Conservation (phyloP, 2,329 filamentous ascomycete species). For the Fusarium algeriense region DNA sequence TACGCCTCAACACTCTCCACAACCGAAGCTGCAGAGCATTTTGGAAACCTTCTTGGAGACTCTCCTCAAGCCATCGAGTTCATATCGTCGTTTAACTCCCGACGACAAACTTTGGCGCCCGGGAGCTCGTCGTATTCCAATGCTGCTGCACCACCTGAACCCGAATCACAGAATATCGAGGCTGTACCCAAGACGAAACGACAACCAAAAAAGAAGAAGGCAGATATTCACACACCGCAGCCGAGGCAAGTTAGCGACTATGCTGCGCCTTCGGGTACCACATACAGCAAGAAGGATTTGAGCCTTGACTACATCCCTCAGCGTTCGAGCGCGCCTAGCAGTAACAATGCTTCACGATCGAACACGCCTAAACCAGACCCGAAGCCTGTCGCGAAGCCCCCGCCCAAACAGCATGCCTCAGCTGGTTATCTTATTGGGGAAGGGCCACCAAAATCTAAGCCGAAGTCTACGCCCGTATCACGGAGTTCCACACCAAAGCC, state of each 20-base stretch:
- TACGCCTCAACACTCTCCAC: constrained; percentile 84
- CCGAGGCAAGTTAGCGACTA: constrained; percentile 71
- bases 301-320: constrained; percentile 79
- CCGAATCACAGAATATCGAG: constrained; percentile 49
- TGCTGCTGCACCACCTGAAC: constrained; percentile 35
- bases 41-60: constrained; percentile 89
- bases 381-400: constrained; percentile 55
- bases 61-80: constrained; percentile 82
- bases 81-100: constrained; percentile 83
- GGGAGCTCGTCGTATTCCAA: constrained; percentile 39
- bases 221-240: constrained; percentile 72
- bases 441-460: constrained; percentile 67
- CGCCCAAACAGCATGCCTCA: constrained; percentile 68
- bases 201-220: constrained; percentile 68
- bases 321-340: constrained; percentile 56
- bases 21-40: constrained; percentile 82
- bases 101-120: constrained; percentile 58
- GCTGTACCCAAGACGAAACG: constrained; percentile 63
- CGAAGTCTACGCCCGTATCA: constrained; percentile 65
- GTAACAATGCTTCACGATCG: constrained; percentile 53
- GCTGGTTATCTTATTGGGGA: constrained; percentile 88
- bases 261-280: constrained; percentile 73
- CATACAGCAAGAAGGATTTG: constrained; percentile 79
- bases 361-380: constrained; percentile 51
- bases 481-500: constrained; percentile 68